These are phyloP conservation scores for Solanum medicagineum DNA, from an alignment of 257 asterid species.

Conservation along the genomic window DNA sequence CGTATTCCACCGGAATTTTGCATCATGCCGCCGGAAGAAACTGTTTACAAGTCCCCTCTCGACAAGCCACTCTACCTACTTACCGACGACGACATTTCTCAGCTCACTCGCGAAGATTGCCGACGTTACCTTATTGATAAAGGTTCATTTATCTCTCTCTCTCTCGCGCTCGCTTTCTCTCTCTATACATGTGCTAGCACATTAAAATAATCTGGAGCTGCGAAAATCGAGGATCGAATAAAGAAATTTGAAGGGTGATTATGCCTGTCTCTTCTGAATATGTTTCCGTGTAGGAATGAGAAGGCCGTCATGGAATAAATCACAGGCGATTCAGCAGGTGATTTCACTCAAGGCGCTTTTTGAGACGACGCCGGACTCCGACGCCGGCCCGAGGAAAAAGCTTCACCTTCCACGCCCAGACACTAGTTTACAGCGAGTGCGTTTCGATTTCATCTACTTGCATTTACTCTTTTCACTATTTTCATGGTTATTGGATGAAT, in stretches of 20 bases:
- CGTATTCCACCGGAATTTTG: constrained; percentile 17
- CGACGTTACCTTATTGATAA: constrained; percentile 92
- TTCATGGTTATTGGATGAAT: background rate
- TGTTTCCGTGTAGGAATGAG: constrained; percentile 65
- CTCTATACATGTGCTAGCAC: background rate
- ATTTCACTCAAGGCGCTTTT: constrained; percentile 80
- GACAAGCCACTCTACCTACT: constrained; percentile 82
- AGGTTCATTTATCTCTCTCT: constrained; percentile 28
- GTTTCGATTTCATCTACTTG: constrained; percentile 16
- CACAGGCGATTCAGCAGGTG: constrained; percentile 99
- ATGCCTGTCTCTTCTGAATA: background rate
- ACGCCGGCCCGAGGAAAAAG: constrained; percentile 31
- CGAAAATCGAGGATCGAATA: background rate
- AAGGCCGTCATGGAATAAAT: constrained; percentile 98
- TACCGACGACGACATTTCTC: constrained; percentile 98
- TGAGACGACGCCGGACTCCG: constrained; percentile 56
- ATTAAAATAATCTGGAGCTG: background rate
- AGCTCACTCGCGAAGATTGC: constrained; percentile 97
- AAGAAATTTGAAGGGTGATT: background rate
- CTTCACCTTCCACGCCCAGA: constrained; percentile 33
- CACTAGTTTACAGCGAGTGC: constrained; percentile 24
- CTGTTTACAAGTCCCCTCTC: constrained; percentile 55
- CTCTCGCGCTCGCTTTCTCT: background rate
- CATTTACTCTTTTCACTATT: background rate
- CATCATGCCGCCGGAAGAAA: constrained; percentile 42